Evolutionary conservation across 2,329 filamentous ascomycete genomes (phyloP), one percentile per base, ranked within the genome.

Genomic region (Stagonosporopsis chrysanthemi): DNA sequence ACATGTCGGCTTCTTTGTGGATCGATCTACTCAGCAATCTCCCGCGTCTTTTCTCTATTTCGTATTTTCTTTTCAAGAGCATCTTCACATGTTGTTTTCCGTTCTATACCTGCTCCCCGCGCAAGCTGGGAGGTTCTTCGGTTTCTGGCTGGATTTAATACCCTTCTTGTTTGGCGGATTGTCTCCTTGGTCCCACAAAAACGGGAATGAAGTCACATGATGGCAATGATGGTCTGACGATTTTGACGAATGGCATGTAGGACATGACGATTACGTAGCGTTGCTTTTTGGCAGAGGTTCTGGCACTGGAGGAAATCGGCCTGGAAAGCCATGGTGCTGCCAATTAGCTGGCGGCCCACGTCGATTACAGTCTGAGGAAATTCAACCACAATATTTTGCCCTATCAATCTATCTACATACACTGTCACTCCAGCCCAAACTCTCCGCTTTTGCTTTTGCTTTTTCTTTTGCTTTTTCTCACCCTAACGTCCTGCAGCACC

Each of bases 31-130:
- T 23, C 41, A 44, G 42, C 57, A 43, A 52, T 56, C 44, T 63
- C 45, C 41, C 23, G 17, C 24, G n/a, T 39, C 33, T 19, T 19
- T 51, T 56, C 38, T 36, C 52, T 36, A 33, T 49, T 46, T 52
- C 50, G 42, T 54, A 51, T 35, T 58, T 39, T 8, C 19, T 50
- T 31, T 57, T 52, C 35, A 29, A 39, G 49, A 49, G 55, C 52
- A 56, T 55, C 47, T 53, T 51, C 36, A 49, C 40, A 19, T 48
- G 44, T 50, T 58, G 45, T 36, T 54, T 56, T 56, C 54, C 56
- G 67, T 66, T 65, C 62, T 70, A 70, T 70, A 70, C 67, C 67
- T 66, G 59, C 67, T 68, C 64, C 61, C 52, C 52, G 60, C 56
- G 52, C 52, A 47, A 47, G 44, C 52, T 49, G 45, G 59, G 66